Evolutionary conservation across 148 eudicot genomes (phyloP), one percentile per base, ranked within the genome.

Genomic region (Arbutus unedo): DNA sequence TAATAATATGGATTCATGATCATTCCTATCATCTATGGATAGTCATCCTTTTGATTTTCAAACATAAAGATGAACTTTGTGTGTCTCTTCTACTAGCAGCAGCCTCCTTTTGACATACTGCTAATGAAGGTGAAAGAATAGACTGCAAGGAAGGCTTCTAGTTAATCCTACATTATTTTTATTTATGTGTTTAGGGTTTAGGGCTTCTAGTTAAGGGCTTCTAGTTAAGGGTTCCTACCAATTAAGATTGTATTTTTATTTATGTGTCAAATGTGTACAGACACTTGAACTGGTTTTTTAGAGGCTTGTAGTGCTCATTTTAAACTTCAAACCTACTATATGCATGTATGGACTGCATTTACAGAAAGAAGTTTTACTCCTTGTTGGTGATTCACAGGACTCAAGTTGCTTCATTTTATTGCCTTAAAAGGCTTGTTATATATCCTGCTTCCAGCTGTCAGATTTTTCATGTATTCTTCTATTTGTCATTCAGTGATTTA

Each of bases 1-100:
- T 71, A 14, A 31, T 18, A 7, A 49, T 53, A 16, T 15, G 25
- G 43, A 16, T 67, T 41, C 51, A 31, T 31, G 38, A 31, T 31
- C 38, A 31, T 31, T 31, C 38, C 38, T 31, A 31, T 31, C 38
- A 31, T 31, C 38, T 53, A 16, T 15, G 25, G 43, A 16, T 67
- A 31, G 38, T 41, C 51, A 2, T 81, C 41, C 48, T 70, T 81
- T 70, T 81, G 64, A 51, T 53, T 8, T 13, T 9, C 50, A 79
- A 70, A 81, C 76, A 50, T 70, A 16, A 70, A 47, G 55, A 47
- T 81, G 76, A 51, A 38, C 82, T 16, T 70, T 38, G 49, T 41
- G 10, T 31, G 18, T 66, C 16, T 66, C 71, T 31, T 66, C 71
- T 66, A 66, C 44, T 43, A 31, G 71, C 43, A 66, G 25, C 45